Evolutionary conservation across 2,329 filamentous ascomycete species (phyloP), one percentile per base, ranked within the genome.

Genomic region (Clonostachys chloroleuca): DNA sequence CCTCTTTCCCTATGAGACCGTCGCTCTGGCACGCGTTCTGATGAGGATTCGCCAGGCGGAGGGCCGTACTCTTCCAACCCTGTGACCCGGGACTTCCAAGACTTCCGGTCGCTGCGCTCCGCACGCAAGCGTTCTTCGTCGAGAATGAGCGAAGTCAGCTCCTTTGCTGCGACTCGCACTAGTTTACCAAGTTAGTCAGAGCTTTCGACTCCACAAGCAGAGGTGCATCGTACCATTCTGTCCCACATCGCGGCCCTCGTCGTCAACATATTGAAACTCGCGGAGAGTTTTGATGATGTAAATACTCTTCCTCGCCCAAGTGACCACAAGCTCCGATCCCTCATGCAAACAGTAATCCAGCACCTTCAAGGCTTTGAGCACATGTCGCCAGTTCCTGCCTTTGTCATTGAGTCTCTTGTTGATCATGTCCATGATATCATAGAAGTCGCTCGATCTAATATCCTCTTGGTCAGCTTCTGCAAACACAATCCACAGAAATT

Each of bases 401-500:
- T 99, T 97, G 70, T 99, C 94, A 61, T 99, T 99, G 61, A 99
- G 75, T 56, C 94, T 87, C 76, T 97, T 97, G 72, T 99, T 94
- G 56, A 99, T 78, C 90, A 99, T 99, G 67, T 99, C 94, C 86
- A 99, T 96, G 60, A 99, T 96, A 66, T 99, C 92, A 74, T 96
- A 96, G 73, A 99, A 99, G 67, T 97, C 94, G 69, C 87, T 92
- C 35, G 91, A 92, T 63, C 92, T 95, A 54, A 40, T 39, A 40
- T 35, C 34, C 41, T 34, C 12, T 30, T 18, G 44, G 46, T 47
- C 42, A 49, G 40, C 39, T 36, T 35, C 20, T 9, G 30, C 6
- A 12, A 8, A 20, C 5, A 24, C 13, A 35, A 30, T 16, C 12
- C 30, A 49, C 46, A 17, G 9, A 17, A 18, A 34, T 42, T 45